A percentile compares a stretch with the other conserved stretches of the same genome.
Evolutionary conservation across 345 rosid genomes (phyloP).

Genomic region (Euphorbia lathyris): DNA sequence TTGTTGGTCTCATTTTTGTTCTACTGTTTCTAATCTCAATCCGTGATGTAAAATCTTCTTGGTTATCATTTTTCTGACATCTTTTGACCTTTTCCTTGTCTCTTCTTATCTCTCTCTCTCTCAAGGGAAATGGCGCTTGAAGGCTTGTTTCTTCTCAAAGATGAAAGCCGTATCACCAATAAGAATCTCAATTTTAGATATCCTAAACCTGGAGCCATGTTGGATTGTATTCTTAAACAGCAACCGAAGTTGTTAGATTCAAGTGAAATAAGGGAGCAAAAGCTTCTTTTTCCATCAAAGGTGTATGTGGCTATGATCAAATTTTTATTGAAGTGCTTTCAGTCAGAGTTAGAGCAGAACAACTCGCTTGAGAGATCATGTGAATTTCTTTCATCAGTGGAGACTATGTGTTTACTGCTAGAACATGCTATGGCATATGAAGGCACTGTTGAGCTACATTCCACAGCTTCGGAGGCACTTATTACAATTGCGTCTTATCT

Average conservation of each 20-base stretch:
- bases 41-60: too few species aligned
- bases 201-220: slow-evolving; percentile 70
- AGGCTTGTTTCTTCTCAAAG: slow-evolving; percentile 69
- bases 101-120: slow-evolving; percentile 8
- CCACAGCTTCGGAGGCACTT: slow-evolving; percentile 72
- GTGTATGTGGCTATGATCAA: slow-evolving; percentile 71
- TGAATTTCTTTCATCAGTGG: slow-evolving; percentile 60
- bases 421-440: slow-evolving; percentile 88
- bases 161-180: slow-evolving; percentile 37
- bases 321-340: slow-evolving; percentile 80
- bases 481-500: slow-evolving; percentile 69
- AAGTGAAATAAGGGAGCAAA: slow-evolving; percentile 62
- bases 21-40: background rate
- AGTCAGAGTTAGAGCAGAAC: slow-evolving; percentile 60
- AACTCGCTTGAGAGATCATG: slow-evolving; percentile 46
- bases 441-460: slow-evolving; percentile 82
- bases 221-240: slow-evolving; percentile 70
- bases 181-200: slow-evolving; percentile 47
- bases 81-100: background rate
- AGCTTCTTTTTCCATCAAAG: slow-evolving; percentile 74
- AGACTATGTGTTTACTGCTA: slow-evolving; percentile 63
- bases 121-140: slow-evolving; percentile 85
- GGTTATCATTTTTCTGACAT: background rate
- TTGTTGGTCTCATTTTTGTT: background rate
- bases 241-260: slow-evolving; percentile 69